Evolutionary conservation across 345 rosid genomes (phyloP).

Genomic region (Hibiscus syriacus): DNA sequence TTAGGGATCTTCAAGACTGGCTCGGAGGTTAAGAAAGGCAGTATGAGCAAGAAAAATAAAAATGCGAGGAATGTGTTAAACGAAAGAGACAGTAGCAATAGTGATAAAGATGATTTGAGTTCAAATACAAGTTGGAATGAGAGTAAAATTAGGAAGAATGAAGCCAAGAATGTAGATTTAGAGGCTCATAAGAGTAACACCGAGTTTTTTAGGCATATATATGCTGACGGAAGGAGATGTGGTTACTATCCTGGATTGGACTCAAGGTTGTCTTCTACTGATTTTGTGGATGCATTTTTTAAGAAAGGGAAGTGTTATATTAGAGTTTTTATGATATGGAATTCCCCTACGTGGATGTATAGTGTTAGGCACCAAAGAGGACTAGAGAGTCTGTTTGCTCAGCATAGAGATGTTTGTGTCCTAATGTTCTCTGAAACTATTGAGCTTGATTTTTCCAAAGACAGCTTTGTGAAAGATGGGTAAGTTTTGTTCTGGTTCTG

Average conservation of each 20-base stretch:
- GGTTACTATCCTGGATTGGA: conserved; percentile 83
- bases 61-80: conserved; percentile 10
- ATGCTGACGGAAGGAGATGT: conserved; percentile 90
- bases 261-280: conserved; percentile 57
- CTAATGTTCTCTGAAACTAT: too few relatives aligned
- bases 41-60: conserved; percentile 17
- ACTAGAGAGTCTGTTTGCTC: too few relatives aligned
- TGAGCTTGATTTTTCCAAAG: too few relatives aligned
- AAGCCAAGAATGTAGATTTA: conserved; percentile 10
- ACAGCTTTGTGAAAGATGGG: conserved; percentile 85
- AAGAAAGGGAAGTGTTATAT: conserved; percentile 44
- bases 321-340: conserved; percentile 92
- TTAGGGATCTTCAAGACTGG: conserved; percentile 29
- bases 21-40: conserved; percentile 13
- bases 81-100: background rate
- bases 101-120: background rate
- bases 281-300: conserved; percentile 63
- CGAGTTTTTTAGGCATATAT: conserved; percentile 45
- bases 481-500: conserved; percentile 19
- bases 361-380: conserved; percentile 85
- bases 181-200: conserved; percentile 19
- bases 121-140: background rate
- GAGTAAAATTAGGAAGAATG: conserved; percentile 12
- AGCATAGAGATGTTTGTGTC: too few relatives aligned
- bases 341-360: conserved; percentile 92